A percentile compares a stretch with the other conserved stretches of the same genome.
phyloP scores from a whole-genome alignment of 2,329 filamentous ascomycete species.

The Alternaria brassicicola region DNA sequence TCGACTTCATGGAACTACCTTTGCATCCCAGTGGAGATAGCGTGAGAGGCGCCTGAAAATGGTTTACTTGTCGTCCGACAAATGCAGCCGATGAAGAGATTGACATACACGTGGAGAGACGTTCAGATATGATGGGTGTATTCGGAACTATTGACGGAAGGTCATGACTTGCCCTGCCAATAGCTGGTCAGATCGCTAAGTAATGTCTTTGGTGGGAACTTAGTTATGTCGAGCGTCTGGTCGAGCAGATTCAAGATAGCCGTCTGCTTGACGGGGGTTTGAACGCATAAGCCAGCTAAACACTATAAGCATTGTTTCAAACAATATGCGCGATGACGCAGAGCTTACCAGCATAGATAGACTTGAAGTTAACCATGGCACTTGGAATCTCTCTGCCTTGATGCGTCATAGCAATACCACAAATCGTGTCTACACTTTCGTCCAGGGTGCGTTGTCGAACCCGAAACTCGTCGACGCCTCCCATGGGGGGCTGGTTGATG shows the following conservation, averaged over 20 bases:
- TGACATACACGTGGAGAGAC: not conserved
- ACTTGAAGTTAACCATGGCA: slow-evolving; percentile 37
- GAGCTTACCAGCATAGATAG: slow-evolving; percentile 40
- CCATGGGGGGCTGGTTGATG: slow-evolving; percentile 59
- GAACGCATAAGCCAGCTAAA: slow-evolving; percentile 41
- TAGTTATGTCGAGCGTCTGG: slow-evolving; percentile 35
- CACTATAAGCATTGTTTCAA: slow-evolving; percentile 1
- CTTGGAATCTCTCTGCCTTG: slow-evolving; percentile 35
- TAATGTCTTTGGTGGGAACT: slow-evolving; percentile 39
- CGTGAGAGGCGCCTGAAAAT: not conserved
- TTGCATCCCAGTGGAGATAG: not conserved
- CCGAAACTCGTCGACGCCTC: slow-evolving; percentile 57
- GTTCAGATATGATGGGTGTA: not conserved
- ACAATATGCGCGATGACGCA: no score
- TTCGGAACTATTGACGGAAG: not conserved
- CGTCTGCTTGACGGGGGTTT: slow-evolving; percentile 33
- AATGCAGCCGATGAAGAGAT: not conserved
- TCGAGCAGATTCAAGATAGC: slow-evolving; percentile 37
- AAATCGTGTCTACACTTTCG: slow-evolving; percentile 57
- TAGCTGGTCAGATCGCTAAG: slow-evolving; percentile 37
- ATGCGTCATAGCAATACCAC: slow-evolving; percentile 56
- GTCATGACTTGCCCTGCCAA: slow-evolving; percentile 34
- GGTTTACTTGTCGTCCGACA: not conserved
- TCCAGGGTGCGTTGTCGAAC: slow-evolving; percentile 53
- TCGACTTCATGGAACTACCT: not conserved